phyloP scores from a whole-genome alignment of 192 early-diverging fungal genomes.

The Thoreauomyces humboldtii region DNA sequence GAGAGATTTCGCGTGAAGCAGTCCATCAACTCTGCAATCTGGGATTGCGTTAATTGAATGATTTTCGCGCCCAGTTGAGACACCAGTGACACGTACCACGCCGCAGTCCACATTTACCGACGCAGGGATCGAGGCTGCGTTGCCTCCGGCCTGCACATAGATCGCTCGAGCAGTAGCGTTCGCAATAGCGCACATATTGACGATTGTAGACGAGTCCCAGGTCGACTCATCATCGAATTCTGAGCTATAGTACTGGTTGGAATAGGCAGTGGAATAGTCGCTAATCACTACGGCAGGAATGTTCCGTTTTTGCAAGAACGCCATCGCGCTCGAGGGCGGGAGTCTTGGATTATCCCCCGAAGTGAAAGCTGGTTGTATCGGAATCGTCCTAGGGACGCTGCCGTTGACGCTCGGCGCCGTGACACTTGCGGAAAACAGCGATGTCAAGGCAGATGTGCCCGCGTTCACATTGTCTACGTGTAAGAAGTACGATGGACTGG shows the following conservation, averaged over 20 bases:
- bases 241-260: constrained; percentile 57
- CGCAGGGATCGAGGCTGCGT: constrained; percentile 37
- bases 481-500: constrained; percentile 29
- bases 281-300: constrained; percentile 67
- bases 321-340: constrained; percentile 71
- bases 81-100: constrained; percentile 40
- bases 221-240: constrained; percentile 59
- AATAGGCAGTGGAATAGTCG: constrained; percentile 56
- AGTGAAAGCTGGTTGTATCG: constrained; percentile 34
- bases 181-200: constrained; percentile 59
- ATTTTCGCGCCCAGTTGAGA: too few species aligned
- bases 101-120: constrained; percentile 52
- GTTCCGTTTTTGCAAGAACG: constrained; percentile 60
- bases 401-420: constrained; percentile 10
- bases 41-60: too few species aligned
- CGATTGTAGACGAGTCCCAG: constrained; percentile 33
- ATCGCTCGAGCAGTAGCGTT: constrained; percentile 56
- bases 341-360: constrained; percentile 33
- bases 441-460: constrained; percentile 24
- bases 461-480: constrained; percentile 43
- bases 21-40: constrained; percentile 45
- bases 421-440: constrained; percentile 12
- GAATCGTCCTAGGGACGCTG: constrained; percentile 1
- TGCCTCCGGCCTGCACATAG: constrained; percentile 53
- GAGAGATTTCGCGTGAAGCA: constrained; percentile 69